phyloP scores from a whole-genome alignment of 176 grass and related monocot species.

The Zoysia japonica region DNA sequence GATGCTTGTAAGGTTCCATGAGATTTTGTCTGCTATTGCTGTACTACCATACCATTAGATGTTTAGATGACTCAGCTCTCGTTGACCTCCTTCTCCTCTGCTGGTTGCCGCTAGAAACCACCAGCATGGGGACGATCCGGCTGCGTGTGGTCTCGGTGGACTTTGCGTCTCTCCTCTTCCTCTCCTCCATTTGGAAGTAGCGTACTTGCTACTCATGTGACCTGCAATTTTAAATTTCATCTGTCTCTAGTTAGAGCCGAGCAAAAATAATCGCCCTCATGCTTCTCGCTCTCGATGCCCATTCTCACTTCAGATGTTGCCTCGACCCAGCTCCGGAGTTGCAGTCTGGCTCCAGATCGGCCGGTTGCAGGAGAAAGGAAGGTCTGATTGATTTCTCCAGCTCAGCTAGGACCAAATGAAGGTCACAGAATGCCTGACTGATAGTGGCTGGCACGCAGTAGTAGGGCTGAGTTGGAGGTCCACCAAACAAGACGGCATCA shows the following conservation, averaged over 20 bases:
- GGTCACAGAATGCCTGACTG: slow-evolving; percentile 14
- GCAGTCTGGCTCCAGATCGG: slow-evolving; percentile 34
- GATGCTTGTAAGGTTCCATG: slow-evolving; percentile 20
- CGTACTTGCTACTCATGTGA: slow-evolving; percentile 9
- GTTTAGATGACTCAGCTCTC: slow-evolving; percentile 16
- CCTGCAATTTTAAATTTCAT: slow-evolving; percentile 7
- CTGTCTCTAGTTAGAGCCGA: background rate
- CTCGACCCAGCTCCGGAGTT: background rate
- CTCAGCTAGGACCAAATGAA: background rate
- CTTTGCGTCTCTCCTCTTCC: background rate
- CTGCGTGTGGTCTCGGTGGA: slow-evolving; percentile 25
- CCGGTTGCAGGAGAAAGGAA: background rate
- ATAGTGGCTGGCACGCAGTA: slow-evolving; percentile 43
- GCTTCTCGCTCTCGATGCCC: slow-evolving; percentile 34
- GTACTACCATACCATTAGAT: background rate
- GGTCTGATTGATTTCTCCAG: slow-evolving; percentile 33
- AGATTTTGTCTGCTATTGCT: slow-evolving; percentile 29
- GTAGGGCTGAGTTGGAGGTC: slow-evolving; percentile 47
- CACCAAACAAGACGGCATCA: slow-evolving; percentile 43
- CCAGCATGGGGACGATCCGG: background rate
- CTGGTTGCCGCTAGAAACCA: background rate
- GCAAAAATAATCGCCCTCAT: slow-evolving; percentile 9
- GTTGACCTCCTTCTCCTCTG: slow-evolving; percentile 7
- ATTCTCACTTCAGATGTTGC: slow-evolving; percentile 17
- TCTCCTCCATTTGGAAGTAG: background rate